Base-by-base conservation (phyloP, 1,284 basidiomycete species). In the Ganoderma boninense region DNA sequence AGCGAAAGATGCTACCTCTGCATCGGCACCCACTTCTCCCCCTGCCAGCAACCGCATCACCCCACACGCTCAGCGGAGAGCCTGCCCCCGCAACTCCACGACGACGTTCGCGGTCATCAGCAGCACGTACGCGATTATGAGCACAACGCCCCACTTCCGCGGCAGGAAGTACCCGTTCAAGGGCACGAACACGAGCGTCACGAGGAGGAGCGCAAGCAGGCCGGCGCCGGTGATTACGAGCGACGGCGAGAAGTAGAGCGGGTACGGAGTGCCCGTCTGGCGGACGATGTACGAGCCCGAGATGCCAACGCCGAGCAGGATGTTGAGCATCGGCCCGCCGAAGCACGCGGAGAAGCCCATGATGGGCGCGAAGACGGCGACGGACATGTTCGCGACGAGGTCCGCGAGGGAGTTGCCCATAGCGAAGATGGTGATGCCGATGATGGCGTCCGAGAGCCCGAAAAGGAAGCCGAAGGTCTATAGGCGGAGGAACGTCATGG, bases 381-480 rank as follows among this genome's bases (percentile, higher is more conserved):
- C 95, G 62, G 95, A 97, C 82, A 96, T 93, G 82, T 99, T 99
- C 44, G 97, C 97, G 2, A 99, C 97, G 23, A 99, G 89, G 82
- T 99, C 97, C 1, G 97, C 97, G 8, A 98, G 88, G 42, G 95
- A 97, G 82, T 99, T 99, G 29, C 97, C 97, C 43, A 98, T 89
- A 0, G 97, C 97, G 77, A 99, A 99, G 73, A 99, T 92, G 0
- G 97, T 99, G 64, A 99, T 84, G 3, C 97, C 97, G 66, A 99
- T 94, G 78, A 99, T 97, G 35, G 97, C 97, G 79, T 99, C 96
- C n/a, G 95, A 97, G 32, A 99, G 87, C 0, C 97, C 97, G 76
- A 98, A 94, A 68, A 99, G 94, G 80, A 94, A 90, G 20, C 97
- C 97, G 76, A 98, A 93, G 0, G 95, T 94, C 92, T 97, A 77